These are phyloP conservation scores for Leishmania turanica DNA, from an alignment of 208 protist species.

Conservation along the genomic window DNA sequence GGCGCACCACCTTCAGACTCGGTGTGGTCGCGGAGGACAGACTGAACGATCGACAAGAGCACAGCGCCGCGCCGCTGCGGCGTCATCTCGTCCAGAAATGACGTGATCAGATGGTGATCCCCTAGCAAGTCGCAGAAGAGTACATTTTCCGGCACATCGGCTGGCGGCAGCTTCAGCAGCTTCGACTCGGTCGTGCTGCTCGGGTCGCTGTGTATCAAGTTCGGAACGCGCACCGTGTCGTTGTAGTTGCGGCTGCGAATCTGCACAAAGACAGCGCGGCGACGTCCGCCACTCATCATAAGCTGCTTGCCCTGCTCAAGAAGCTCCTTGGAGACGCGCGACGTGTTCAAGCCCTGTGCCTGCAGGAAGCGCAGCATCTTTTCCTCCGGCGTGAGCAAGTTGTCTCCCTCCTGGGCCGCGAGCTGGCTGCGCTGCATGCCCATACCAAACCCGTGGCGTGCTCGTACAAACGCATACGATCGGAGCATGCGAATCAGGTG, in stretches of 20 bases:
- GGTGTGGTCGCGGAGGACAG: constrained; percentile 41
- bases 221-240: constrained; percentile 76
- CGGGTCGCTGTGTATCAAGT: constrained; percentile 61
- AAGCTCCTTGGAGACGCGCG: constrained; percentile 37
- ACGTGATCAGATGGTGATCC: constrained; percentile 45
- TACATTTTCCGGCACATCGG: constrained; percentile 74
- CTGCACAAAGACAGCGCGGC: constrained; percentile 82
- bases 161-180: constrained; percentile 64
- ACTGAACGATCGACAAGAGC: constrained; percentile 40
- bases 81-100: constrained; percentile 26
- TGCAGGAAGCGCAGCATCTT: constrained; percentile 80
- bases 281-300: constrained; percentile 63
- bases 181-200: constrained; percentile 67
- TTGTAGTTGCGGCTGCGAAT: constrained; percentile 63
- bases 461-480: constrained; percentile 68
- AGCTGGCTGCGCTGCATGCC: constrained; percentile 85
- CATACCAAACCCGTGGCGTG: constrained; percentile 85
- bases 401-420: constrained; percentile 54
- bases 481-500: constrained; percentile 45
- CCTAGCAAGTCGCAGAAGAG: constrained; percentile 65
- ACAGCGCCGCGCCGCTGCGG: constrained; percentile 22
- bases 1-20: constrained; percentile 1
- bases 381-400: constrained; percentile 66
- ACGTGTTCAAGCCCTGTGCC: constrained; percentile 81
- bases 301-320: constrained; percentile 72